Evolutionary conservation across 352 stramenopile genomes (phyloP).

Genomic region (Phytophthora sp.): DNA sequence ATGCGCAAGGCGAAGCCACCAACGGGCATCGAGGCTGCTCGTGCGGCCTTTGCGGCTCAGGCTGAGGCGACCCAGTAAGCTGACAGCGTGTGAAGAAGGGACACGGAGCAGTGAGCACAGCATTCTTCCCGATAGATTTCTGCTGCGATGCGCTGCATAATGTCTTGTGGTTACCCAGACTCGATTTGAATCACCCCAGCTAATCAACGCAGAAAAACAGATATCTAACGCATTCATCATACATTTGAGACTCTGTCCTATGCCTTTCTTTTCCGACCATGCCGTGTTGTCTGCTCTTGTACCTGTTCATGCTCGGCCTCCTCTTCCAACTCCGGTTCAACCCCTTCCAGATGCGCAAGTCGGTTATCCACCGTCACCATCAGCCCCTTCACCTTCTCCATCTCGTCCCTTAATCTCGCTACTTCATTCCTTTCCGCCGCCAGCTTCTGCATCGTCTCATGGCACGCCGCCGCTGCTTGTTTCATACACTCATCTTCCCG

Average conservation of each 20-base stretch:
- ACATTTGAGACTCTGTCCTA: constrained; percentile 22
- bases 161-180: constrained; percentile 29
- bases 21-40: constrained; percentile 60
- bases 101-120: constrained; percentile 3
- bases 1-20: constrained; percentile 81
- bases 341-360: constrained; percentile 63
- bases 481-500: constrained; percentile 17
- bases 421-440: constrained; percentile 59
- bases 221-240: constrained; percentile 36
- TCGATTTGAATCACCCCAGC: constrained; percentile 12
- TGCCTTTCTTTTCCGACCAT: constrained; percentile 7
- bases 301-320: constrained; percentile 29
- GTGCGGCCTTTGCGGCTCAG: constrained; percentile 53
- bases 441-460: constrained; percentile 45
- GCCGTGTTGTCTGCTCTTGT: constrained; percentile 18
- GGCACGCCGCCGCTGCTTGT: constrained; percentile 42
- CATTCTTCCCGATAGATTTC: no score
- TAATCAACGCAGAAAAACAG: constrained; percentile 36
- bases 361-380: constrained; percentile 79
- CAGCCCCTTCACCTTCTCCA: constrained; percentile 80
- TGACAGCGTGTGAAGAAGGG: constrained; percentile 16
- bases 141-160: background rate
- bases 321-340: constrained; percentile 51
- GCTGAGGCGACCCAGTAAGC: constrained; percentile 25
- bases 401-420: constrained; percentile 62